Evolutionary conservation across 495 filamentous ascomycete genomes (phyloP).

Genomic region (Xylaria grammica): DNA sequence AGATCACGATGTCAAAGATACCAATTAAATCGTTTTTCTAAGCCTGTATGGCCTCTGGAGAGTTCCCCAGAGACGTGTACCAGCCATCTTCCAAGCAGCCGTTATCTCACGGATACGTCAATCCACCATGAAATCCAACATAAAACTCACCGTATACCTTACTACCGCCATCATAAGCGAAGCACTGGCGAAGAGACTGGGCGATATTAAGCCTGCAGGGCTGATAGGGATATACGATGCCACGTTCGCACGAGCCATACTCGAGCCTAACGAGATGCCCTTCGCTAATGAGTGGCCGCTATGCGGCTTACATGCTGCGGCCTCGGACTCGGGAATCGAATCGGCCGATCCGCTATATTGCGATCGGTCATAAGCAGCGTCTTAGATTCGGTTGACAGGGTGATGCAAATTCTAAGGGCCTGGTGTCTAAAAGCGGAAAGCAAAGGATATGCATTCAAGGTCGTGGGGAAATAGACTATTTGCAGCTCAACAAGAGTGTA

Average conservation of each 20-base stretch:
- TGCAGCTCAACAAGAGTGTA: no score
- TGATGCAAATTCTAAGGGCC: not conserved
- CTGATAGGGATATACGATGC: not conserved
- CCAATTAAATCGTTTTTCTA: no score
- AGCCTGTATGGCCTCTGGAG: no score
- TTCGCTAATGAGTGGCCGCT: not conserved
- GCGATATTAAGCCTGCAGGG: not conserved
- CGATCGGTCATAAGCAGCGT: not conserved
- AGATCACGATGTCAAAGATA: not conserved
- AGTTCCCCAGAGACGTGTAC: no score
- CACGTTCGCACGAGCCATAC: not conserved
- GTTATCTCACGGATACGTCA: not conserved
- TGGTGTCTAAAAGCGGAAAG: no score
- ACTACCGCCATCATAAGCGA: constrained; percentile 11
- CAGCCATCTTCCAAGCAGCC: not conserved
- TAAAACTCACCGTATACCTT: constrained; percentile 18
- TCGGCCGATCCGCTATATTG: not conserved
- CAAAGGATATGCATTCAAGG: no score
- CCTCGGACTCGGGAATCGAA: not conserved
- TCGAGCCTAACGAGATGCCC: not conserved
- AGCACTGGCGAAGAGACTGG: not conserved
- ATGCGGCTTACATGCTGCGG: not conserved
- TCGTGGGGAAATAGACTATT: no score
- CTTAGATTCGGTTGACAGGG: not conserved
- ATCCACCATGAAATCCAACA: constrained; percentile 18